Evolutionary conservation across 768 basidiomycete species (phyloP).

Genomic region (Russula dissimulans): DNA sequence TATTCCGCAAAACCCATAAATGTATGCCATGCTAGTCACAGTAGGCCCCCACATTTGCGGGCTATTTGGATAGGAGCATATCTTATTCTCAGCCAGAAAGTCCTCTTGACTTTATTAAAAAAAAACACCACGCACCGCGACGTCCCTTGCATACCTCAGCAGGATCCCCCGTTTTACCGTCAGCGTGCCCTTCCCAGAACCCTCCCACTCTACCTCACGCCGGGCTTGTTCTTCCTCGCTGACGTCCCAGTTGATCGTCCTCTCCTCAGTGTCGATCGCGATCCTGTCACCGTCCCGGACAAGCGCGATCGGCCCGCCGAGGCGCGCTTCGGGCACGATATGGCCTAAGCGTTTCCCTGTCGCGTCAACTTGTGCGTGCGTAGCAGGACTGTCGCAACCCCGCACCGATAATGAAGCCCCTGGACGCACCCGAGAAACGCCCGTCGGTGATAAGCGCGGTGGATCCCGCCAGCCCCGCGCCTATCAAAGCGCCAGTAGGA

Average conservation of each 20-base stretch:
- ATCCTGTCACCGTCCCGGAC: constrained; percentile 77
- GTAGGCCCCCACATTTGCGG: constrained; percentile 75
- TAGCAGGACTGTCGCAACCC: neutral
- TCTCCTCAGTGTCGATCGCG: constrained; percentile 57
- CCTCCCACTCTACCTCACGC: constrained; percentile 62
- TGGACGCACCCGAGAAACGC: constrained; percentile 77
- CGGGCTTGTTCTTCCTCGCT: constrained; percentile 52
- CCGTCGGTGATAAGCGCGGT: constrained; percentile 85
- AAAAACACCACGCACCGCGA: constrained; percentile 47
- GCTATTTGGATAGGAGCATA: constrained; percentile 34
- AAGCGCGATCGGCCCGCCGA: constrained; percentile 83
- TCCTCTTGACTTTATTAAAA: neutral
- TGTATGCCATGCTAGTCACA: constrained; percentile 42
- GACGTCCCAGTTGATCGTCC: constrained; percentile 66
- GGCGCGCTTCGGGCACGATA: constrained; percentile 53
- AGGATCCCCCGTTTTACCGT: constrained; percentile 69
- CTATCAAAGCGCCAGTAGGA: constrained; percentile 77
- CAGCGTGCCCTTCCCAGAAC: constrained; percentile 49
- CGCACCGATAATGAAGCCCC: constrained; percentile 52
- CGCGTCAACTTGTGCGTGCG: neutral
- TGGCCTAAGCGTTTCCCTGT: constrained; percentile 36
- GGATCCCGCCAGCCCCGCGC: constrained; percentile 68
- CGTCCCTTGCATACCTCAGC: constrained; percentile 75
- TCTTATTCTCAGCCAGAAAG: neutral
- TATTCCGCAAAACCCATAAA: neutral